phyloP scores from a whole-genome alignment of 2,329 filamentous ascomycete species.

The Phoma sp. region DNA sequence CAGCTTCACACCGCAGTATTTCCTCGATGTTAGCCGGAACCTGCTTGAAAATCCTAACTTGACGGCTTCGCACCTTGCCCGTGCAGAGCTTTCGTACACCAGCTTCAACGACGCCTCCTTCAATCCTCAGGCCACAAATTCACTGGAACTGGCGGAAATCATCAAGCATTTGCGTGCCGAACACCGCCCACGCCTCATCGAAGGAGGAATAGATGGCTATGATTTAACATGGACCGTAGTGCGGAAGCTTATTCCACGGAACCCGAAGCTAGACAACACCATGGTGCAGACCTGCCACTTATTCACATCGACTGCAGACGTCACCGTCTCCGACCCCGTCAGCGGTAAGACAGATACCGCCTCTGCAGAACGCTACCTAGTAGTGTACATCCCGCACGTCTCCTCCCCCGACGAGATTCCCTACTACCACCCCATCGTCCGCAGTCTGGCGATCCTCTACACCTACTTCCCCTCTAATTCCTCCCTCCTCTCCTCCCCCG shows the following conservation, averaged over 20 bases:
- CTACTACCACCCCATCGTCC: constrained; percentile 86
- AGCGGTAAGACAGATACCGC: constrained; percentile 36
- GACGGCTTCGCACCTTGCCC: constrained; percentile 78
- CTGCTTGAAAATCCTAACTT: constrained; percentile 81
- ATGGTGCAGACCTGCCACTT: constrained; percentile 85
- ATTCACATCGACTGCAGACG: constrained; percentile 54
- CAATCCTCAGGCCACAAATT: constrained; percentile 38
- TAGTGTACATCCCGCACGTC: constrained; percentile 82
- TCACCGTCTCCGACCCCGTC: neutral
- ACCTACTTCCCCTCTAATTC: constrained; percentile 55
- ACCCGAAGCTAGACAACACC: constrained; percentile 75
- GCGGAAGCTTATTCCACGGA: constrained; percentile 81
- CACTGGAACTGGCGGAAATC: constrained; percentile 51
- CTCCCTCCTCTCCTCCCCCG: constrained; percentile 39
- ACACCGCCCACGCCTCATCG: constrained; percentile 40
- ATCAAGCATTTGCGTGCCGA: constrained; percentile 59
- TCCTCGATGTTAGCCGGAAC: constrained; percentile 74
- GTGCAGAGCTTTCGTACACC: constrained; percentile 76
- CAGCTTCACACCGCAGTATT: constrained; percentile 69
- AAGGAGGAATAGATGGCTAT: constrained; percentile 45
- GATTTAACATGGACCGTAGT: constrained; percentile 70
- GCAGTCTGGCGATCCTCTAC: constrained; percentile 78
- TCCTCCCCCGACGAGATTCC: constrained; percentile 70
- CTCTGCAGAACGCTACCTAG: constrained; percentile 59
- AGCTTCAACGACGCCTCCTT: constrained; percentile 50